Evolutionary conservation across 208 protist species (phyloP), one percentile per base, ranked within the genome.

Genomic region (Phytomonas sp.): DNA sequence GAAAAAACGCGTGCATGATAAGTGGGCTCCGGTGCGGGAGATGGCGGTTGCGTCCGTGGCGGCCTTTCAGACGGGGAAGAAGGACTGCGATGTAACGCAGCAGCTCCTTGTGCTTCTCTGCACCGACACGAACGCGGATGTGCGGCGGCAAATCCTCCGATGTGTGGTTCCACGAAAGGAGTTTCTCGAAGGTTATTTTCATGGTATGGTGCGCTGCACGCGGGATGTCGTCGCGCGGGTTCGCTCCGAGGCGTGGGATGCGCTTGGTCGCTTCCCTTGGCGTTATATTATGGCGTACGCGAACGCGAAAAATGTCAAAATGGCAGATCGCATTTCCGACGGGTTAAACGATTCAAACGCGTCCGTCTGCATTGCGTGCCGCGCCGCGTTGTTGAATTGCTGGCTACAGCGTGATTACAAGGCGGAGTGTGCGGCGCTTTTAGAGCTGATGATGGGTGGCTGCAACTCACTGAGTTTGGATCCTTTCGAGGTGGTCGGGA

Each of bases 181-280:
- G 81, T 94, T 94, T 65, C 78, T 93, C 6, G 82, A 94, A 43
- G 91, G 87, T 7, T 96, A 96, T 73, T 96, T 96, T 73, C 85
- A 90, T 76, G 81, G 85, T 26, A 90, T 94, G 79, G 73, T 92
- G 15, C 88, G 91, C 37, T 86, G 75, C 67, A 68, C 79, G 15
- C 81, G 85, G 34, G 91, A 96, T 70, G 81, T 83, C 23, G 88
- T 94, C 32, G 79, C 91, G 4, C 82, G 87, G 30, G 91, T 96
- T 36, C 86, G 91, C 4, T 81, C 75, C 0, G 89, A 87, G 72
- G 88, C 91, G 4, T 96, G 91, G 89, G 91, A 96, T 56, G 87
- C 87, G 0, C 76, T 96, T 7, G 75, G 87, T 15, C 84, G 87
- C 51, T 94, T 94, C 61, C 84, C 82, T 23, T 94, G 88, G 87